Conservation (phyloP, 2,329 filamentous ascomycete genomes). For the Incumbomyces delicatus region DNA sequence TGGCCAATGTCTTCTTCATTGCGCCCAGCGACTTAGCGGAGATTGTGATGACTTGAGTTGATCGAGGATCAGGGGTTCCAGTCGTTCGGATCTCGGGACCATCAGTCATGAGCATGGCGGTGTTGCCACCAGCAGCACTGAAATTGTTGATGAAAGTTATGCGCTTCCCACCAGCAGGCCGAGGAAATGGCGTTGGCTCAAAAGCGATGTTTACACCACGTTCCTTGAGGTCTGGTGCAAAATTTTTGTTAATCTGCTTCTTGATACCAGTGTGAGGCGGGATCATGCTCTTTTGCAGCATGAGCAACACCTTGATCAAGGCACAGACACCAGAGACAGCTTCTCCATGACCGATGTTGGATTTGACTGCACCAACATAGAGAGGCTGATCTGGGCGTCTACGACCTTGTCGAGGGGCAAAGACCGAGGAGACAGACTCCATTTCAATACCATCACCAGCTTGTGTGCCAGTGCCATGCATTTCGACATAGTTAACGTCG, state of each 20-base stretch:
- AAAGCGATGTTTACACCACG: conserved; percentile 32
- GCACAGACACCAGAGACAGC: conserved; percentile 26
- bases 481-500: conserved; percentile 30
- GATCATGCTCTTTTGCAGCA: conserved; percentile 54
- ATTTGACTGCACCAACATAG: conserved; percentile 27
- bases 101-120: conserved; percentile 56
- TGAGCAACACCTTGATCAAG: conserved; percentile 54
- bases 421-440: conserved; percentile 28
- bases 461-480: conserved; percentile 35
- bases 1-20: conserved; percentile 46
- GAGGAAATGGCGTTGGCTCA: conserved; percentile 31
- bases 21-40: conserved; percentile 45
- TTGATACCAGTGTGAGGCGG: conserved; percentile 62
- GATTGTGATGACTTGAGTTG: conserved; percentile 49
- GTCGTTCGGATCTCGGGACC: conserved; percentile 32
- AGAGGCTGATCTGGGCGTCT: conserved; percentile 26
- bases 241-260: conserved; percentile 26
- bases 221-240: conserved; percentile 26
- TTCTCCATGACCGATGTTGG: conserved; percentile 40
- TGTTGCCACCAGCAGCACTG: conserved; percentile 62
- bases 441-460: conserved; percentile 31
- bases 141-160: conserved; percentile 54
- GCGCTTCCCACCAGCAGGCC: conserved; percentile 25
- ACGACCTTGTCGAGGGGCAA: conserved; percentile 23
- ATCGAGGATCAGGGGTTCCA: conserved; percentile 41